A percentile compares a stretch with the other conserved stretches of the same genome.
These are phyloP conservation scores for Penicillium digitatum DNA, from an alignment of 2,329 filamentous ascomycete genomes.

Conservation along the genomic window DNA sequence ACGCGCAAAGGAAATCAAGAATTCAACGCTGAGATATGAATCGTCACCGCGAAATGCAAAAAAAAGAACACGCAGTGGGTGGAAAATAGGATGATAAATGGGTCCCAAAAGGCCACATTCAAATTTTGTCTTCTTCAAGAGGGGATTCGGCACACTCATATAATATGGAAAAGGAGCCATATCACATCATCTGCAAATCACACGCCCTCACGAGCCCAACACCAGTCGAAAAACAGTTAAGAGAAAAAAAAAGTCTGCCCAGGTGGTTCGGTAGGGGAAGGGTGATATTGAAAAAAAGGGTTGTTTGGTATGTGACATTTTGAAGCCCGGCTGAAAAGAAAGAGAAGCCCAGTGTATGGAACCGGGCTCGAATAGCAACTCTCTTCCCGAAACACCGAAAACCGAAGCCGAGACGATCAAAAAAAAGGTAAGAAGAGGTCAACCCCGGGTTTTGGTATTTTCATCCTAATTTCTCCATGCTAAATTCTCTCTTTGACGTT, in stretches of 20 bases:
- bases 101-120: conserved; percentile 33
- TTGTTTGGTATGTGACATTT: conserved; percentile 28
- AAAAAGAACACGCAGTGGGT: conserved; percentile 25
- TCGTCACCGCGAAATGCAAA: conserved; percentile 21
- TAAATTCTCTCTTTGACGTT: conserved; percentile 28
- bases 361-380: conserved; percentile 2
- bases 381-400: conserved; percentile 8
- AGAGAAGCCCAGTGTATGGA: conserved; percentile 1
- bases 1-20: conserved; percentile 12
- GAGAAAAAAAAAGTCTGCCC: conserved; percentile 1
- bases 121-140: conserved; percentile 29
- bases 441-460: conserved; percentile 25
- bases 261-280: conserved; percentile 6
- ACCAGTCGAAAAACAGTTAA: conserved; percentile 7
- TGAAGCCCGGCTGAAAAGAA: conserved; percentile 21
- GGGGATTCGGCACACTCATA: conserved; percentile 11
- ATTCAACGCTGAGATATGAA: conserved; percentile 18
- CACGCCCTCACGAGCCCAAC: conserved; percentile 2
- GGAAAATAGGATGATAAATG: conserved; percentile 21
- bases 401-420: conserved; percentile 22
- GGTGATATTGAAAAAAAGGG: conserved; percentile 20
- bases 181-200: conserved; percentile 21
- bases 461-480: conserved; percentile 30
- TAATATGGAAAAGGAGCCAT: conserved; percentile 20
- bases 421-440: conserved; percentile 17